Evolutionary conservation across 805 yeast genomes (phyloP).

Genomic region (Hagleromyces aurorensis): DNA sequence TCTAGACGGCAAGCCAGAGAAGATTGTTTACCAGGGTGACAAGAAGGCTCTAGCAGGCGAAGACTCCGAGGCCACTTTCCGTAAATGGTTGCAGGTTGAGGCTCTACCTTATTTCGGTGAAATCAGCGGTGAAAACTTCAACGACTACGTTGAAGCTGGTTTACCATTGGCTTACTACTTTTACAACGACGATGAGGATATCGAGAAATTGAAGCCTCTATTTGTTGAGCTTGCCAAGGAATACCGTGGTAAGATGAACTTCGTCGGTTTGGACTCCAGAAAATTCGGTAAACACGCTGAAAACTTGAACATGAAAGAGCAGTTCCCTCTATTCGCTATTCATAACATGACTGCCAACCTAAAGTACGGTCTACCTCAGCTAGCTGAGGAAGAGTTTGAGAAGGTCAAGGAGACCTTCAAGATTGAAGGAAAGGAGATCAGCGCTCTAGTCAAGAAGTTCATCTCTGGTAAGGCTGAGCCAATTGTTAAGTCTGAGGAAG

Average conservation of each 20-base stretch:
- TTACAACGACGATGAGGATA: constrained; percentile 62
- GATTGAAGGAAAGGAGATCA: constrained; percentile 46
- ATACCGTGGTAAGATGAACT: constrained; percentile 71
- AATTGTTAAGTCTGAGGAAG: constrained; percentile 72
- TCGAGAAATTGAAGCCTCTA: constrained; percentile 42
- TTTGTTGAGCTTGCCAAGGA: constrained; percentile 62
- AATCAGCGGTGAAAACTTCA: constrained; percentile 71
- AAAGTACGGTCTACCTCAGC: constrained; percentile 73
- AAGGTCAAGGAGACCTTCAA: constrained; percentile 23
- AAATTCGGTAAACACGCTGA: constrained; percentile 81
- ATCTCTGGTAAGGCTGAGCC: constrained; percentile 60
- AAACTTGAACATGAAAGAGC: constrained; percentile 72
- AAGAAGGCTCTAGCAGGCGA: constrained; percentile 12
- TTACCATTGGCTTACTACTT: constrained; percentile 85
- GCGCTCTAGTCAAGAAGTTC: constrained; percentile 55
- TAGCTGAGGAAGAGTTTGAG: constrained; percentile 26
- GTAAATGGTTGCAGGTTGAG: constrained; percentile 31
- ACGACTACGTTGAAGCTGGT: constrained; percentile 59
- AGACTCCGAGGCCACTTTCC: constrained; percentile 40
- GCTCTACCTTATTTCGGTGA: constrained; percentile 38
- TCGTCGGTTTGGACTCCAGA: constrained; percentile 81
- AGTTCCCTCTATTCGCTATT: constrained; percentile 84
- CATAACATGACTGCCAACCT: constrained; percentile 62
- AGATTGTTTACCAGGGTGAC: constrained; percentile 28
- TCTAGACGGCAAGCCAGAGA: constrained; percentile 25